Base-by-base conservation (phyloP, 306 rosid genomes). In the Gillenia trifoliata region DNA sequence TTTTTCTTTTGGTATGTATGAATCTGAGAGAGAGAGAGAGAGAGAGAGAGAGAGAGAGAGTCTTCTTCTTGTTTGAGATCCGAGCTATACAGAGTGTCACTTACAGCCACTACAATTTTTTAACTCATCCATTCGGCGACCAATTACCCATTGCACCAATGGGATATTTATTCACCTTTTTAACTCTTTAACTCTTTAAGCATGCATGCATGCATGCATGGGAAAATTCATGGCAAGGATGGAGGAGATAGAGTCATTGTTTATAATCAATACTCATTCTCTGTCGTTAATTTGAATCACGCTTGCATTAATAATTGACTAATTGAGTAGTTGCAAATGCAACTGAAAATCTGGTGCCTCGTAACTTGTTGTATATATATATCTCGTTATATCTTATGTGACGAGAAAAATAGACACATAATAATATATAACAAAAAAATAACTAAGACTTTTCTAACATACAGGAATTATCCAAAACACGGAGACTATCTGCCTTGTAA, bases 21-120 rank as follows among this genome's bases (percentile, higher is more conserved):
- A 65, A 56, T 66, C 74, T 45, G 82, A 80, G 83, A 45, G 50
- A 45, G 50, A 45, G 50, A 45, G 50, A 45, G 19, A 50, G 23
- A 52, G 59, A 54, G 26, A 54, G 26, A 54, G 17, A 47, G 54
- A 5, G 11, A n/a, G 60, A 54, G 28, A 6, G 9, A 8, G 6
- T 55, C 60, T 55, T 55, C 60, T 84, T 87, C n/a, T 75, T 82
- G 87, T 84, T 89, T 87, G 92, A 89, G 94, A 91, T 91, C 84
- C 86, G 95, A 87, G 95, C 92, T 87, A 68, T 70, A 70, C 87
- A 82, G 80, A 80, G 87, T 80, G 85, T 82, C 89, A 71, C 74
- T 79, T 77, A 74, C 71, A 84, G 41, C 31, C 54, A 71, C 83
- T 66, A 16, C 33, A 47, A 71, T 72, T 47, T 66, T 82, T 81